These are phyloP conservation scores for Kodamaea fungicola DNA, from an alignment of 1,139 yeast genomes.

Conservation along the genomic window DNA sequence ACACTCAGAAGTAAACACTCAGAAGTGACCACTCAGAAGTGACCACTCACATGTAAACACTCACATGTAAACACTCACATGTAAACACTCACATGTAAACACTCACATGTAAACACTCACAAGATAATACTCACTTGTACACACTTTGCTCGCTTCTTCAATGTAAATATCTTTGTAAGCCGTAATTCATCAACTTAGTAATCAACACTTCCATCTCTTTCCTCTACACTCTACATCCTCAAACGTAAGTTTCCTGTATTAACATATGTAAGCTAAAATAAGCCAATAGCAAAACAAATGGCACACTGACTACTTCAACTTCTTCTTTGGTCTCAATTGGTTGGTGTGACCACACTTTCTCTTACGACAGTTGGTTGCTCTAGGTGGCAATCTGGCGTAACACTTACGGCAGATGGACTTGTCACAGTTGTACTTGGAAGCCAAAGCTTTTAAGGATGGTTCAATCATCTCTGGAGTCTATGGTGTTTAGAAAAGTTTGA, in stretches of 20 bases:
- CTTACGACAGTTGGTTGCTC: constrained; percentile 99
- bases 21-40: too few relatives aligned
- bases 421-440: constrained; percentile 99
- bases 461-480: constrained; percentile 65
- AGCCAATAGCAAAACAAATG: constrained; percentile 1
- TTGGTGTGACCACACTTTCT: constrained; percentile 99
- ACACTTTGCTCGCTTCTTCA: too few relatives aligned
- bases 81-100: too few relatives aligned
- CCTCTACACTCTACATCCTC: constrained; percentile 4
- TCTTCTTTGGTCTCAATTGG: constrained; percentile 99
- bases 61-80: too few relatives aligned
- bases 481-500: constrained; percentile 4
- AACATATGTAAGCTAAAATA: constrained; percentile 9
- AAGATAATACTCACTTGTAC: too few relatives aligned
- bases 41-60: too few relatives aligned
- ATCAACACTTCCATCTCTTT: background rate
- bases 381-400: constrained; percentile 99
- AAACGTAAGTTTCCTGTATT: constrained; percentile 8
- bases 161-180: too few relatives aligned
- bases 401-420: constrained; percentile 99
- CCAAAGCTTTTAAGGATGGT: constrained; percentile 98
- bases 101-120: too few relatives aligned
- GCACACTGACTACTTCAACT: constrained; percentile 75
- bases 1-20: too few relatives aligned
- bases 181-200: too few relatives aligned